Conservation (phyloP, 345 rosid species). For the Heritiera fomes region DNA sequence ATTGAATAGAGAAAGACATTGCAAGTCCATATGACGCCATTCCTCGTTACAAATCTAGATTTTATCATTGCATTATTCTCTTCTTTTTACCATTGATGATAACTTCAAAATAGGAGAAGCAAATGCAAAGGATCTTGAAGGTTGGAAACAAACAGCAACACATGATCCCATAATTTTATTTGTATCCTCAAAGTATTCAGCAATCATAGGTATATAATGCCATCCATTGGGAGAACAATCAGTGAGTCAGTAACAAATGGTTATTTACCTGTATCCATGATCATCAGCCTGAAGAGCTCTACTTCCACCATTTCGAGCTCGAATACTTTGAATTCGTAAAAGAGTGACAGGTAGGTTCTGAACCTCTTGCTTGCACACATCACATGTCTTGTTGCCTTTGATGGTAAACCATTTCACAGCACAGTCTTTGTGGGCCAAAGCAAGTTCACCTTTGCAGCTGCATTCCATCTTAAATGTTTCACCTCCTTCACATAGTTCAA, state of each 20-base stretch:
- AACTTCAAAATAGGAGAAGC: conserved; percentile 4
- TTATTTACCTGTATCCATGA: conserved; percentile 49
- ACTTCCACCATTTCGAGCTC: conserved; percentile 35
- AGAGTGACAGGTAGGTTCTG: conserved; percentile 85
- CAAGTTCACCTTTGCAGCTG: conserved; percentile 98
- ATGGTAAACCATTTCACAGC: conserved; percentile 94
- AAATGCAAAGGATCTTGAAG: neutral
- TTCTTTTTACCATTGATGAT: neutral
- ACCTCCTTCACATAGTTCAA: conserved; percentile 91
- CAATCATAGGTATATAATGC: neutral
- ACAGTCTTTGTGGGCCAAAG: conserved; percentile 90
- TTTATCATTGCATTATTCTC: neutral
- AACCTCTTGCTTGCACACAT: conserved; percentile 89
- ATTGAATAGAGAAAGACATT: neutral
- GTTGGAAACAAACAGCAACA: neutral
- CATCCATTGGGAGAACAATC: neutral
- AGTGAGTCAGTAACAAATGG: neutral
- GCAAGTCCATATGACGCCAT: neutral
- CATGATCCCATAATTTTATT: neutral
- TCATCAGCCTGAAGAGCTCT: conserved; percentile 37
- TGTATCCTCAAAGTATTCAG: neutral
- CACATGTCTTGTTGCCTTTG: conserved; percentile 91
- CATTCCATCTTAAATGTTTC: conserved; percentile 97
- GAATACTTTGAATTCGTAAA: conserved; percentile 62
- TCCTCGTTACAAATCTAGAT: neutral